Evolutionary conservation across 2,329 filamentous ascomycete genomes (phyloP).

Genomic region (Chaetoscypha palmicola): DNA sequence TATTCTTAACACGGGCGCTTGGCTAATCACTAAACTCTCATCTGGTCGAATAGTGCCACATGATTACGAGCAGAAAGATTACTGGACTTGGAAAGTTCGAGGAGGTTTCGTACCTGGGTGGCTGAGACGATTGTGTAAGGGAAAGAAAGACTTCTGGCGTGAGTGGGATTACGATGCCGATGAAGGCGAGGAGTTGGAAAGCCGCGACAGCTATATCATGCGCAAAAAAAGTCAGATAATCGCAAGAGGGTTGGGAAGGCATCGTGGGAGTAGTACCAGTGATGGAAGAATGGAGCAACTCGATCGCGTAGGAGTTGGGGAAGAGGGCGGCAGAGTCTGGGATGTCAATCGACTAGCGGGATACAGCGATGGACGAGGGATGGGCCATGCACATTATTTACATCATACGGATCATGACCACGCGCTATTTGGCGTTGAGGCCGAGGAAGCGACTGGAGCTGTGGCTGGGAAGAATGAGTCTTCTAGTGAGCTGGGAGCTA

Average conservation of each 20-base stretch:
- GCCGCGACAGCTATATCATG: constrained; percentile 11
- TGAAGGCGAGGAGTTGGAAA: constrained; percentile 13
- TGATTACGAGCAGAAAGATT: constrained; percentile 70
- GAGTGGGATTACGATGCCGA: constrained; percentile 23
- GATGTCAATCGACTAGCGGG: not conserved
- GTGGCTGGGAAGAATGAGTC: not conserved
- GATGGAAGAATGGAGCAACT: not conserved
- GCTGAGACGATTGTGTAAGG: constrained; percentile 53
- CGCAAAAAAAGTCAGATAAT: constrained; percentile 10
- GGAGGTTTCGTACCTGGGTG: constrained; percentile 70
- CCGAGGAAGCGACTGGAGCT: not conserved
- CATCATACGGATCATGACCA: not conserved
- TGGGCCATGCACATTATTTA: not conserved
- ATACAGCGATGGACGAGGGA: not conserved
- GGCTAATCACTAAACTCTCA: constrained; percentile 58
- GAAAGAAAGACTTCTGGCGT: constrained; percentile 23
- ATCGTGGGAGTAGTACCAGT: not conserved
- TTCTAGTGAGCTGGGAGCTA: no score
- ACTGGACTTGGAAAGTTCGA: constrained; percentile 70
- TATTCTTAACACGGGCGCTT: constrained; percentile 65
- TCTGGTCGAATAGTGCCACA: constrained; percentile 65
- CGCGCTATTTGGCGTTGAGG: not conserved
- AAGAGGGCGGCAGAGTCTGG: not conserved
- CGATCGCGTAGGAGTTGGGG: not conserved
- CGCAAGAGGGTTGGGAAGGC: not conserved